Evolutionary conservation across 2,329 filamentous ascomycete genomes (phyloP), one percentile per base, ranked within the genome.

Genomic region (Colletotrichum tabaci): DNA sequence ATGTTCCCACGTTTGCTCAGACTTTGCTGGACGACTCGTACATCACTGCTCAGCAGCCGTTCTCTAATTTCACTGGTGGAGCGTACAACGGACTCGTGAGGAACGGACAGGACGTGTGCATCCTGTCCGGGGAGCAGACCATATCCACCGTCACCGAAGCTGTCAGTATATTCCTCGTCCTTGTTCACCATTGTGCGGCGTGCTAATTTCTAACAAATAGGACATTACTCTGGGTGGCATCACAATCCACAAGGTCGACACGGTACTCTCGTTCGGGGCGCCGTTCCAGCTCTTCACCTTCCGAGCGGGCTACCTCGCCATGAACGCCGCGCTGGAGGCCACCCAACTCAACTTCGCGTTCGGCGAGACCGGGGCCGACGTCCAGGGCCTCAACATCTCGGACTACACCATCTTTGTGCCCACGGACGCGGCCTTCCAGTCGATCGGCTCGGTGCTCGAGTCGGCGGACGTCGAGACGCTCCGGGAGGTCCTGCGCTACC

Each of bases 391-490:
- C 53, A 78, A 79, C 67, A 77, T 80, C 53, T 79, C 77, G 1
- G 77, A 96, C 81, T 90, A 92, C 77, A 98, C 95, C 1, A 82
- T 96, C 65, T 97, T 98, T 76, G 93, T 93, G 3, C 95, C 95
- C 0, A 90, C 89, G 1, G 90, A 98, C 79, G 84, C 87, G 61
- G 94, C 94, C 0, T 96, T 98, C 76, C 89, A 92, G 72, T 78
- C 73, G 4, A 79, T 80, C 6, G 79, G 76, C 38, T 80, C 79
- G 4, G 74, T 80, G 0, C 73, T 79, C 12, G 72, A 68, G 44
- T 62, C 70, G 7, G 75, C 76, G 8, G 75, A 75, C 30, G 12
- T 73, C 1, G 66, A 76, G 44, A 77, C 78, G 5, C 67, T 80
- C 15, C 74, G 74, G 40, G 74, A 75, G 15, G 77, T 81, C 9